These are phyloP conservation scores for Trametes pubescens DNA, from an alignment of 1,284 basidiomycete species.

Conservation along the genomic window DNA sequence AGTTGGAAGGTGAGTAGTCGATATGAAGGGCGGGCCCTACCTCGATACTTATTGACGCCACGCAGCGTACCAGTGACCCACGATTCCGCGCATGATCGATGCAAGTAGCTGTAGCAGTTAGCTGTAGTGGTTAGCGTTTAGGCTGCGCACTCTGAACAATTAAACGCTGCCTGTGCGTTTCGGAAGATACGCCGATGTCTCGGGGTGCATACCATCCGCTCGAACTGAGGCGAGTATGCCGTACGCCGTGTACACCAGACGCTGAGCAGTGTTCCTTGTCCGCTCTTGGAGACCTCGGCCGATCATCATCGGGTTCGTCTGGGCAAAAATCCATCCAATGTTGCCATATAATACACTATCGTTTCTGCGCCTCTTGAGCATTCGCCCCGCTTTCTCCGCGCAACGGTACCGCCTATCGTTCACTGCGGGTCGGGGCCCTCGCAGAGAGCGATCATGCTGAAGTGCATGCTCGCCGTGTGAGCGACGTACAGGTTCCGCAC, in stretches of 20 bases:
- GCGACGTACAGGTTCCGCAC: conserved; percentile 73
- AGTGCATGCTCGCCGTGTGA: conserved; percentile 61
- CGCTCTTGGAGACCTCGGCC: too few species aligned
- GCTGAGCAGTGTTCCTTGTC: too few species aligned
- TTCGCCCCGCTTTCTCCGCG: too few species aligned
- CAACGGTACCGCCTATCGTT: neutral
- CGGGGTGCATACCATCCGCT: neutral
- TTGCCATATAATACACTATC: neutral
- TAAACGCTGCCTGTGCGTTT: too few species aligned
- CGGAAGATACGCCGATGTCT: conserved; percentile 26
- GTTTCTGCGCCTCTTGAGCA: too few species aligned
- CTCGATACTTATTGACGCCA: neutral
- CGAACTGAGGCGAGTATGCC: too few species aligned
- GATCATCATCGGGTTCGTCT: too few species aligned
- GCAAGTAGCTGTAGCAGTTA: neutral
- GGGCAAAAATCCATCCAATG: too few species aligned
- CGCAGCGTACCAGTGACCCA: neutral
- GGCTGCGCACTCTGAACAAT: neutral
- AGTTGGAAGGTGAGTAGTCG: neutral
- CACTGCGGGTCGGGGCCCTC: conserved; percentile 10
- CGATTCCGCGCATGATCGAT: neutral
- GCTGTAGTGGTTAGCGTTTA: neutral
- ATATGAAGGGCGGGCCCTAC: too few species aligned
- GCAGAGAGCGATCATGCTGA: conserved; percentile 53
- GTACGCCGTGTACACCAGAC: too few species aligned